A percentile compares a stretch with the other conserved stretches of the same genome.
Conservation (phyloP, 164 flowering plant species). For the Magnolia kwangsiensis region DNA sequence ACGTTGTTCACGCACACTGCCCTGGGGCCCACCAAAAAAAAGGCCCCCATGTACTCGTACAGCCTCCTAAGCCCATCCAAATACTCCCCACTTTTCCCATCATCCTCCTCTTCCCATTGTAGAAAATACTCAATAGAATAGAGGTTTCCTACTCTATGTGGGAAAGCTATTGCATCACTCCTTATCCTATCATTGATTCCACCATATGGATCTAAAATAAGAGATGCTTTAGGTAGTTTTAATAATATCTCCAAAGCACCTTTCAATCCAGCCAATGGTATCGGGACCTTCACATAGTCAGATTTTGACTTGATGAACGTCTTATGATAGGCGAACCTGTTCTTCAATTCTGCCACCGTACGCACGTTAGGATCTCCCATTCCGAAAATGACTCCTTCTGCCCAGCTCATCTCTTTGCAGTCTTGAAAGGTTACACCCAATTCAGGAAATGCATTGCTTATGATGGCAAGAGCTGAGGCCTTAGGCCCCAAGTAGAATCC, state of each 20-base stretch:
- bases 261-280: constrained; percentile 6
- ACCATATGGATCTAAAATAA: constrained; percentile 22
- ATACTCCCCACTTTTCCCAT: not conserved
- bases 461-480: not conserved
- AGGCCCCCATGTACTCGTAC: constrained; percentile 9
- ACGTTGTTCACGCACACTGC: constrained; percentile 9
- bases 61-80: constrained; percentile 8
- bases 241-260: constrained; percentile 3
- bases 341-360: not conserved
- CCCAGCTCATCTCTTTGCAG: constrained; percentile 16
- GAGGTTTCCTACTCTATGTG: constrained; percentile 5
- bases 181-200: constrained; percentile 18
- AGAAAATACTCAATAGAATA: constrained; percentile 11
- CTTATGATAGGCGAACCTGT: constrained; percentile 6
- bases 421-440: constrained; percentile 2
- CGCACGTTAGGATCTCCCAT: not conserved
- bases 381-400: constrained; percentile 3
- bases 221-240: not conserved
- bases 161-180: constrained; percentile 4
- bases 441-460: constrained; percentile 7
- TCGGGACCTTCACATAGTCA: constrained; percentile 9
- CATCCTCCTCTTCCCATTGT: constrained; percentile 12
- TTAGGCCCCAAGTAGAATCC: constrained; percentile 4
- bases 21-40: constrained; percentile 9
- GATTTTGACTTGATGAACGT: constrained; percentile 5